Evolutionary conservation across 768 basidiomycete genomes (phyloP).

Genomic region (Russula abietina): DNA sequence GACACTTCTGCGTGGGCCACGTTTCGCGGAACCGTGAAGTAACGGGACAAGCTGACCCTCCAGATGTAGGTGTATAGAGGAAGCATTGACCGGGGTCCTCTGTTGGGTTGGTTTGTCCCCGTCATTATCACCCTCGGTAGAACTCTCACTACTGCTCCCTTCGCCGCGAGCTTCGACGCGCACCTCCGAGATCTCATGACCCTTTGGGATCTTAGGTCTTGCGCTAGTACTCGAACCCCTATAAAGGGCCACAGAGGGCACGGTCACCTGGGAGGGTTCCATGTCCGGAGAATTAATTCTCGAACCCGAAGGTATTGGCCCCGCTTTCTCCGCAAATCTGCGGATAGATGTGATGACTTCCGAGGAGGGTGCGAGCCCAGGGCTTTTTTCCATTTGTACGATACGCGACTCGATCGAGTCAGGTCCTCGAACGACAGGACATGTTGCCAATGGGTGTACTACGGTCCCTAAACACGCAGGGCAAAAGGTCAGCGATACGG

Average conservation of each 20-base stretch:
- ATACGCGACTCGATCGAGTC: background rate
- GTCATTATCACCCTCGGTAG: conserved; percentile 8
- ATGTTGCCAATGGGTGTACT: conserved; percentile 3
- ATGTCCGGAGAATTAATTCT: background rate
- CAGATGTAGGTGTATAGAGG: background rate
- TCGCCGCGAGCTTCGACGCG: conserved; percentile 17
- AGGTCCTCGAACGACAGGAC: background rate
- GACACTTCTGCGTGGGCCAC: conserved; percentile 17
- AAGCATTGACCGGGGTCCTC: background rate
- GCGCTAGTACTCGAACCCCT: background rate
- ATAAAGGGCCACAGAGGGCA: background rate
- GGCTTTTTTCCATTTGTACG: conserved; percentile 9
- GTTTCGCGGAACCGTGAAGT: conserved; percentile 14
- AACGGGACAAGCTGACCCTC: conserved; percentile 12
- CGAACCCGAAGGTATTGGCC: background rate
- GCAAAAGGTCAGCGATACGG: background rate
- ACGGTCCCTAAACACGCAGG: background rate
- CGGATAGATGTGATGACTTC: background rate
- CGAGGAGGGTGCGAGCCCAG: background rate
- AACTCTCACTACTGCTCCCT: conserved; percentile 22
- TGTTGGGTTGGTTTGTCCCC: background rate
- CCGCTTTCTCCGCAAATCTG: background rate
- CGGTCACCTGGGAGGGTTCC: background rate
- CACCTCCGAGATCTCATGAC: conserved; percentile 19
- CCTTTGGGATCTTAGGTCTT: conserved; percentile 4